phyloP scores from a whole-genome alignment of 345 rosid species.

The Citrus medica region DNA sequence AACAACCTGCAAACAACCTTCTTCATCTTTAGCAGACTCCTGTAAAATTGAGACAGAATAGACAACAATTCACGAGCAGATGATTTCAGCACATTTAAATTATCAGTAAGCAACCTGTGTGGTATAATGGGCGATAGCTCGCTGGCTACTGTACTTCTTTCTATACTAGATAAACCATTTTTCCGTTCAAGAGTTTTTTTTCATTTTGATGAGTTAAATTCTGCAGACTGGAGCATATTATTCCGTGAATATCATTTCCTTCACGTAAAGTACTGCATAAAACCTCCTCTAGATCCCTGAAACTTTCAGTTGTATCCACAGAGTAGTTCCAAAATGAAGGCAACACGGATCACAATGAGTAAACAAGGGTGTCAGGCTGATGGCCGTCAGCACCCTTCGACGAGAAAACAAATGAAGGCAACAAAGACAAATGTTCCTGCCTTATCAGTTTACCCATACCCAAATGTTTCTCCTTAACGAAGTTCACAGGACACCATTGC shows the following conservation, averaged over 20 bases:
- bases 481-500: conserved; percentile 23
- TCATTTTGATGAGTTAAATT: conserved; percentile 62
- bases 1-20: conserved; percentile 86
- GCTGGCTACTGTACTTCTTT: conserved; percentile 39
- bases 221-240: conserved; percentile 73
- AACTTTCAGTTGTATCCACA: conserved; percentile 68
- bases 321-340: conserved; percentile 95
- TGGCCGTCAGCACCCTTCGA: conserved; percentile 45
- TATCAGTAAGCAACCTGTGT: conserved; percentile 46
- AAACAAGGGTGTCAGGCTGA: conserved; percentile 44
- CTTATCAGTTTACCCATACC: conserved; percentile 43
- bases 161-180: conserved; percentile 29
- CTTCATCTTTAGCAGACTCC: conserved; percentile 78
- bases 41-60: conserved; percentile 54
- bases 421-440: conserved; percentile 41
- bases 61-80: conserved; percentile 63
- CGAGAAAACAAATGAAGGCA: conserved; percentile 27
- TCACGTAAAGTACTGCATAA: conserved; percentile 56
- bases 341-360: conserved; percentile 85
- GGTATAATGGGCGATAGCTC: conserved; percentile 52
- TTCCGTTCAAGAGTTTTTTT: conserved; percentile 40
- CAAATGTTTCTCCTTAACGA: conserved; percentile 62
- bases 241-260: conserved; percentile 59
- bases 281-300: conserved; percentile 50
- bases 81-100: conserved; percentile 53